Evolutionary conservation across 1,139 yeast species (phyloP), one percentile per base, ranked within the genome.

Genomic region (Taphrina communis): DNA sequence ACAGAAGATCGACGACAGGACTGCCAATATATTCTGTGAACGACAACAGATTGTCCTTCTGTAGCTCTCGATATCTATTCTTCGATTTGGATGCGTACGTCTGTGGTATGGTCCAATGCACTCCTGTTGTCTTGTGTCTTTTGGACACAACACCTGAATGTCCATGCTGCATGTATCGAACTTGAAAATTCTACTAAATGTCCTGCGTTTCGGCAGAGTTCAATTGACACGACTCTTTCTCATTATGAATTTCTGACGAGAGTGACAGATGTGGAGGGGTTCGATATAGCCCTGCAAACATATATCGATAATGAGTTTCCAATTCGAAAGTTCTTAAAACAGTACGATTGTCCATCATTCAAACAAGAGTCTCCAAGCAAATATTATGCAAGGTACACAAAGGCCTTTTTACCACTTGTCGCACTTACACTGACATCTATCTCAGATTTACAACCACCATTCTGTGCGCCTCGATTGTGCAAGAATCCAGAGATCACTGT

Each of bases 381-480:
- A 11, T 58, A 58, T 35, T 44, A 58, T 46, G 53, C 62, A 14
- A 58, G 62, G 62, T 44, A 63, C 31, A 44, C 4, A 4, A 44
- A 44, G n/a, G 19, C 48, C 36, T 44, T 5, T 60, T 36, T 17
- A 8, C 35, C 17, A 12, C 36, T 2, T 9, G 36, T 35, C 42
- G 11, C 8, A 25, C 31, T 25, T 25, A 3, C 12, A 50, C 53
- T 50, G 14, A 21, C 14, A 21, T 35, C 11, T 17, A 19, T 50
- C 19, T 60, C 25, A 57, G 69, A 42, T 68, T 52, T 41, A 57
- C 65, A 9, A 68, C 31, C 11, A 68, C 70, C 36, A 36, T 68
- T 21, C 36, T 66, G 50, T 68, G 70, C 46, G 68, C 70, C 9
- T 31, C 70, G 11, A 39, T 68, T 21, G 60, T 68, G 25, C 68